A percentile compares a stretch with the other conserved stretches of the same genome.
Evolutionary conservation across 768 basidiomycete genomes (phyloP).

Genomic region (Piloderma croceum): DNA sequence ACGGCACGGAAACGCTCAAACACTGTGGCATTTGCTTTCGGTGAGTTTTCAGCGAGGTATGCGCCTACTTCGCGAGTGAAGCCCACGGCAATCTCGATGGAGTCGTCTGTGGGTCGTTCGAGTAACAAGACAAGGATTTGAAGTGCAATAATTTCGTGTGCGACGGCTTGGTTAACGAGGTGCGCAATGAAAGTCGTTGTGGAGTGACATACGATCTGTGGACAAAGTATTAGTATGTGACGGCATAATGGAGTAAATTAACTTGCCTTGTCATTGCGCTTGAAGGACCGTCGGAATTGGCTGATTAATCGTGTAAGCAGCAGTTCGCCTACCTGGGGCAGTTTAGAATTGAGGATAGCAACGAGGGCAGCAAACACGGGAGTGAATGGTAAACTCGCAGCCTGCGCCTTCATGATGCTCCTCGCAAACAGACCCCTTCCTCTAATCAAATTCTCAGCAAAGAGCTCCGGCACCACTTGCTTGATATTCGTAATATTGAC

Average conservation of each 20-base stretch:
- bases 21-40: slow-evolving; percentile 90
- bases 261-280: slow-evolving; percentile 93
- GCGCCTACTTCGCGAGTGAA: slow-evolving; percentile 97
- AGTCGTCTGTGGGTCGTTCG: slow-evolving; percentile 93
- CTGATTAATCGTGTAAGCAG: slow-evolving; percentile 84
- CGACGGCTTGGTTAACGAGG: slow-evolving; percentile 89
- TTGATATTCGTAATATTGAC: slow-evolving; percentile 97
- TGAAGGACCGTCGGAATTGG: slow-evolving; percentile 92
- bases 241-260: not conserved
- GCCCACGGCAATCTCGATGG: slow-evolving; percentile 96
- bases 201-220: slow-evolving; percentile 86
- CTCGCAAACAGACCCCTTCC: slow-evolving; percentile 90
- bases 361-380: slow-evolving; percentile 95
- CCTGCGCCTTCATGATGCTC: slow-evolving; percentile 97
- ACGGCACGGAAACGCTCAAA: slow-evolving; percentile 97
- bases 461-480: slow-evolving; percentile 83
- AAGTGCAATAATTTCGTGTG: slow-evolving; percentile 90
- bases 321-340: slow-evolving; percentile 94
- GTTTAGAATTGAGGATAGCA: slow-evolving; percentile 92
- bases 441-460: slow-evolving; percentile 88
- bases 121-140: slow-evolving; percentile 94
- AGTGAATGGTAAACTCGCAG: slow-evolving; percentile 94
- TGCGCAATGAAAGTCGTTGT: slow-evolving; percentile 89
- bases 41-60: slow-evolving; percentile 87
- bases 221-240: not conserved